Base-by-base conservation (phyloP, 148 eudicot genomes). In the Vaccinium myrtillus region DNA sequence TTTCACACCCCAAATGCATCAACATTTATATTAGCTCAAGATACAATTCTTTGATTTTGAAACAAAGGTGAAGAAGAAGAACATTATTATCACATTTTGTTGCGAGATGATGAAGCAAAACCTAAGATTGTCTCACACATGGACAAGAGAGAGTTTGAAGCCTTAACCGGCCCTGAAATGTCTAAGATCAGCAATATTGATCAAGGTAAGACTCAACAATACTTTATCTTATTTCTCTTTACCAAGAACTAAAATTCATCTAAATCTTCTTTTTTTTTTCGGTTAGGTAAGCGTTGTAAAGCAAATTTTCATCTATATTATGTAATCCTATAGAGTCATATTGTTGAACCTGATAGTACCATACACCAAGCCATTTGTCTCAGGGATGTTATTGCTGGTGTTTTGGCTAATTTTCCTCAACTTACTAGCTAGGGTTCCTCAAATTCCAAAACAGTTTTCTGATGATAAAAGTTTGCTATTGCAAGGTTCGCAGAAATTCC, bases 151-250 rank as follows among this genome's bases (percentile, higher is more conserved):
- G 15, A 10, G 6, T 25, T 10, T 67, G 36, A 67, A 67, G 73
- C 73, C 11, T 25, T 67, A 25, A 23, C 36, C 25, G 73, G 73
- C 73, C 73, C 15, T 67, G 73, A 67, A 25, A 67, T 11, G 16
- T 54, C 74, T 51, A 53, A 53, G n/a, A 67, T 5, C 46, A 83
- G 78, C 46, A 83, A 59, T 74, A 13, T 76, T 19, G 83, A 75
- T 46, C 84, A 30, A 78, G 86, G 82, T 80, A 80, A 82, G 84
- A 54, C 58, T 10, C 74, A 55, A 13, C 23, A 21, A 21, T 48
- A 16, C 15, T 59, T 39, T 54, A 27, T 23, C 43, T 25, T 56
- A n/a, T 8, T 55, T 79, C 16, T 46, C 21, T 43, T 51, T n/a
- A 77, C 18, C 43, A 25, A 13, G 46, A 65, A 36, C 79, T 69